Evolutionary conservation across 495 filamentous ascomycete genomes (phyloP).

Genomic region (Aspergillus bridgeri): DNA sequence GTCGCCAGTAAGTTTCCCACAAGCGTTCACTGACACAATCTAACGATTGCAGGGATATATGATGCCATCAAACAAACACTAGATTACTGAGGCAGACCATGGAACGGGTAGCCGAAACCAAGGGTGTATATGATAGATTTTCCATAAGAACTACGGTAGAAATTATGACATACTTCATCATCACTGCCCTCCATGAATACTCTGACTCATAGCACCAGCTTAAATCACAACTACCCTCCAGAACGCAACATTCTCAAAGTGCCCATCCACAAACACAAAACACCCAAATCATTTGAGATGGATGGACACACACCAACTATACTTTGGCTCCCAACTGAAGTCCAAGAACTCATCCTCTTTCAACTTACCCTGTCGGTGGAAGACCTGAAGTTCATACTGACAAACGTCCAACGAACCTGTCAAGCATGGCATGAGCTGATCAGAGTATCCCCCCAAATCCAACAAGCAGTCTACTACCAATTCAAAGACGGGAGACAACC

Average conservation of each 20-base stretch:
- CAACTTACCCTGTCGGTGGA: too few species aligned
- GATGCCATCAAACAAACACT: conserved; percentile 60
- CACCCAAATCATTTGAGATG: not conserved
- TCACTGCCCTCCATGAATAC: not conserved
- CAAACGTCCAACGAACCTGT: not conserved
- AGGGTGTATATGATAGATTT: not conserved
- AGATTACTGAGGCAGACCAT: conserved; percentile 43
- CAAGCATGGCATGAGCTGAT: not conserved
- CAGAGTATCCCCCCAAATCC: not conserved
- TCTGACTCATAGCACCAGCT: not conserved
- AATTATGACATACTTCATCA: not conserved
- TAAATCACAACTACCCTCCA: not conserved
- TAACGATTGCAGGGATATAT: conserved; percentile 51
- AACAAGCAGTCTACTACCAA: not conserved
- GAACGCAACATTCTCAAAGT: too few species aligned
- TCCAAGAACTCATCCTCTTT: not conserved
- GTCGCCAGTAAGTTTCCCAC: conserved; percentile 70
- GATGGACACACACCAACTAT: not conserved
- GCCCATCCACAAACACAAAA: not conserved
- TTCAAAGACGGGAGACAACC: too few species aligned
- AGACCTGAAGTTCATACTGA: not conserved
- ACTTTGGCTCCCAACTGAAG: not conserved
- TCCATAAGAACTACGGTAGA: not conserved
- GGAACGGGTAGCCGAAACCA: too few species aligned
- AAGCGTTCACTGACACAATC: not conserved